Base-by-base conservation (phyloP, 2,329 filamentous ascomycete genomes). In the Plenodomus biglobosus region DNA sequence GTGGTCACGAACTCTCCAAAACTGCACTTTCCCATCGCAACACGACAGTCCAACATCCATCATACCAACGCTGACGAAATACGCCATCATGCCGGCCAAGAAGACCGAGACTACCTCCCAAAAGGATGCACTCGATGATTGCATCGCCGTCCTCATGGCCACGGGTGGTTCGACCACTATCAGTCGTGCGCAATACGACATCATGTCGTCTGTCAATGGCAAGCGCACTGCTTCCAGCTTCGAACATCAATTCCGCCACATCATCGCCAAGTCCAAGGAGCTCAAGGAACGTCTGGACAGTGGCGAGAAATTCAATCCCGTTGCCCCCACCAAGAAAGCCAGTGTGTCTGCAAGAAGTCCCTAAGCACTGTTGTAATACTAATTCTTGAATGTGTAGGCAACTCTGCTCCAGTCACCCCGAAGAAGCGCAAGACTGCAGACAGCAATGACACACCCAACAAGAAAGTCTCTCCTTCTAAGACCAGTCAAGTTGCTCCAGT, bases 131-230 rank as follows among this genome's bases (percentile, higher is more conserved):
- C 22, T 51, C n/a, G 59, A 52, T 3, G 64, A 69, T 19, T 45
- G 40, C 17, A 62, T 70, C 17, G 42, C 64, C 0, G 57, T 56
- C 6, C 39, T 67, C n/a, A 55, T 69, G 16, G 59, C 57, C 47
- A 56, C 61, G 11, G 42, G 55, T 5, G 65, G 59, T 34, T 56
- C 15, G 3, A 56, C 52, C 5, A 50, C 48, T 13, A 54, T 68
- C 36, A 46, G 48, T 17, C 59, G 18, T 8, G 32, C 45, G 6
- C 56, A 62, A n/a, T 65, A 61, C 16, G 55, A 66, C 5, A 58
- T 67, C 48, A 68, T 70, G 65, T 50, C 40, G 5, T 53, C 66
- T 0, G 42, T 70, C 3, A 64, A 69, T 42, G 61, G 64, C 27
- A 55, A 32, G 1, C 52, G 51, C 3, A 67, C 66, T 1, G 55